Evolutionary conservation across 2,329 filamentous ascomycete species (phyloP).

Genomic region (Bertia moriformis): DNA sequence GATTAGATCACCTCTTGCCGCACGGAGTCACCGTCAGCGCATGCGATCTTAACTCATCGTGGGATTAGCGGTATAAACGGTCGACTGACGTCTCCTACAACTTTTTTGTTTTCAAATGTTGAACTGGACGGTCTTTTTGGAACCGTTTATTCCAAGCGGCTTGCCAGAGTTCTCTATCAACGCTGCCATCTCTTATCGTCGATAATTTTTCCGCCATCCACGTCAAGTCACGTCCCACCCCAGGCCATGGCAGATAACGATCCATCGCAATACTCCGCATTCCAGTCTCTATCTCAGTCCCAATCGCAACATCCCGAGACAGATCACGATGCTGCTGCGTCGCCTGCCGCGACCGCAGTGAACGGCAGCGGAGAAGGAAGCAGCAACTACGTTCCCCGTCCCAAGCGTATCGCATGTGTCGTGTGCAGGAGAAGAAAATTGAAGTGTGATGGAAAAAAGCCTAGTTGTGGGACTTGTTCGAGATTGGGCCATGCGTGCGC

Average conservation of each 20-base stretch:
- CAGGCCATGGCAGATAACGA: neutral
- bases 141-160: neutral
- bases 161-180: neutral
- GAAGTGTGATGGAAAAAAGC: constrained; percentile 12
- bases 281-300: neutral
- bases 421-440: constrained; percentile 13
- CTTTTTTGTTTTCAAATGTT: neutral
- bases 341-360: no score
- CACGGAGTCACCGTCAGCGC: no score
- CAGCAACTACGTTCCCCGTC: neutral
- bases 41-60: no score
- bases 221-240: no score
- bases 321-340: no score
- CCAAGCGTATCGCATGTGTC: constrained; percentile 6
- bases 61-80: no score
- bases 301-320: neutral
- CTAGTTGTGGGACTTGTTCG: constrained; percentile 11
- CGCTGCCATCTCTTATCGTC: neutral
- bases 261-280: neutral
- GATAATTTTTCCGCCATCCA: no score
- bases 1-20: no score
- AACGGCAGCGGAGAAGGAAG: neutral
- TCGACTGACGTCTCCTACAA: no score
- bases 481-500: constrained; percentile 8
- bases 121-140: neutral